Evolutionary conservation across 352 stramenopile species (phyloP).

Genomic region (Peronospora belbahrii): DNA sequence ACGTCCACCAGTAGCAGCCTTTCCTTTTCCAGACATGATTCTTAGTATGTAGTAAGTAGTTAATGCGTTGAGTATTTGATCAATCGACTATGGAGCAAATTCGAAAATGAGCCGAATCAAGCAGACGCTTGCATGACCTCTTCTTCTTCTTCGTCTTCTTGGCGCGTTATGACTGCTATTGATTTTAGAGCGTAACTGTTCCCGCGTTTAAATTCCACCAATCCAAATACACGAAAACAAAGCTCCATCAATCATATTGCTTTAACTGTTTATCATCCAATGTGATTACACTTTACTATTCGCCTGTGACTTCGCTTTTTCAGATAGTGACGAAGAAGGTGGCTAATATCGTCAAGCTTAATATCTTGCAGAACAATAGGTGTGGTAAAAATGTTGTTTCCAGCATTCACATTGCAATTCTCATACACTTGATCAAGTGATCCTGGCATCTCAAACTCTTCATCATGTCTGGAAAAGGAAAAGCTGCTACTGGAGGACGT

Average conservation of each 20-base stretch:
- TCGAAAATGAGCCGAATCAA: conserved; percentile 17
- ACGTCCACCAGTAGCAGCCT: conserved; percentile 59
- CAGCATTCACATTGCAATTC: conserved; percentile 25
- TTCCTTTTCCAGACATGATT: conserved; percentile 74
- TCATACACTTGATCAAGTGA: conserved; percentile 20
- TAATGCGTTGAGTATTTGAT: no score
- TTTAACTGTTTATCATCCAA: conserved; percentile 8
- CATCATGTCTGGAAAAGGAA: conserved; percentile 76
- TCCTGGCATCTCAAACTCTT: conserved; percentile 16
- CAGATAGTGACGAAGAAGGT: conserved; percentile 1
- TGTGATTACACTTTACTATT: conserved; percentile 1
- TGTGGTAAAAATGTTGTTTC: not conserved
- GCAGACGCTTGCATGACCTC: not conserved
- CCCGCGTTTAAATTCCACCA: conserved; percentile 18
- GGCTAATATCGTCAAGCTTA: conserved; percentile 1
- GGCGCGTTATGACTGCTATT: conserved; percentile 2
- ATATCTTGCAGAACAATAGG: not conserved
- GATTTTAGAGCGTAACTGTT: no score
- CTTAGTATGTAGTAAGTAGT: conserved; percentile 22
- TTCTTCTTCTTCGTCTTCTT: not conserved
- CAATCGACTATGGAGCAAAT: conserved; percentile 37
- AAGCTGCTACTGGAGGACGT: conserved; percentile 60
- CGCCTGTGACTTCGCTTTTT: conserved; percentile 10
- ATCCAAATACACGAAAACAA: not conserved
- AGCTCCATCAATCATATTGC: conserved; percentile 14